These are phyloP conservation scores for Suillus americanus DNA, from an alignment of 768 basidiomycete genomes.

Conservation along the genomic window DNA sequence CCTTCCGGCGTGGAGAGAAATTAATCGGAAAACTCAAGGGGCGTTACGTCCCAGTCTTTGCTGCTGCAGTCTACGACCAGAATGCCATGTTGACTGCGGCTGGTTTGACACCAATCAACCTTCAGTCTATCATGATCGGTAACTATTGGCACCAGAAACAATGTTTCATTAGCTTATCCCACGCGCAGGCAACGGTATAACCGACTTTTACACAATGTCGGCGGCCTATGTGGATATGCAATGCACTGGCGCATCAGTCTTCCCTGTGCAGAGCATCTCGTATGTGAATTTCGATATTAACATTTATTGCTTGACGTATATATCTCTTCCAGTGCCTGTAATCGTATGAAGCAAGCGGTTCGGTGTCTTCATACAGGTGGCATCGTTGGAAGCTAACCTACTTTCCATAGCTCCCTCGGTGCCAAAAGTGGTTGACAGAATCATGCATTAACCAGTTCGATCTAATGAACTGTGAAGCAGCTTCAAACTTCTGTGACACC, in stretches of 20 bases:
- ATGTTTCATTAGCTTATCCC: not conserved
- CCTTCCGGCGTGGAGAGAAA: not conserved
- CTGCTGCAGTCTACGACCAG: constrained; percentile 47
- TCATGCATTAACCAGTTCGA: constrained; percentile 71
- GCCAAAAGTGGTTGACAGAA: constrained; percentile 53
- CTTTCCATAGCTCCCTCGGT: constrained; percentile 61
- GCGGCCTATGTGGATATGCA: constrained; percentile 51
- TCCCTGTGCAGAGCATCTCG: constrained; percentile 45
- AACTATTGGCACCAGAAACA: constrained; percentile 3
- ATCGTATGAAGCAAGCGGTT: constrained; percentile 45
- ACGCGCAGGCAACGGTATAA: constrained; percentile 44
- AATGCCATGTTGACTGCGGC: constrained; percentile 40
- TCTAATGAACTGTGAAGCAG: constrained; percentile 64
- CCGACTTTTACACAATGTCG: constrained; percentile 38
- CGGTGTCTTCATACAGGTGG: constrained; percentile 7
- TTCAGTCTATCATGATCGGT: constrained; percentile 52
- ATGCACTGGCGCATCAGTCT: constrained; percentile 52
- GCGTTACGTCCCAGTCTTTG: constrained; percentile 52
- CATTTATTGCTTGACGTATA: constrained; percentile 8
- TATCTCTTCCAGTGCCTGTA: constrained; percentile 31
- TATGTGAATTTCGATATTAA: constrained; percentile 25
- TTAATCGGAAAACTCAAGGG: constrained; percentile 33
- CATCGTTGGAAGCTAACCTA: not conserved
- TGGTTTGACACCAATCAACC: constrained; percentile 50
- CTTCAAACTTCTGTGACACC: constrained; percentile 63